Evolutionary conservation across 75 land plant genomes (phyloP).

Genomic region (Chamaecyparis obtusa): DNA sequence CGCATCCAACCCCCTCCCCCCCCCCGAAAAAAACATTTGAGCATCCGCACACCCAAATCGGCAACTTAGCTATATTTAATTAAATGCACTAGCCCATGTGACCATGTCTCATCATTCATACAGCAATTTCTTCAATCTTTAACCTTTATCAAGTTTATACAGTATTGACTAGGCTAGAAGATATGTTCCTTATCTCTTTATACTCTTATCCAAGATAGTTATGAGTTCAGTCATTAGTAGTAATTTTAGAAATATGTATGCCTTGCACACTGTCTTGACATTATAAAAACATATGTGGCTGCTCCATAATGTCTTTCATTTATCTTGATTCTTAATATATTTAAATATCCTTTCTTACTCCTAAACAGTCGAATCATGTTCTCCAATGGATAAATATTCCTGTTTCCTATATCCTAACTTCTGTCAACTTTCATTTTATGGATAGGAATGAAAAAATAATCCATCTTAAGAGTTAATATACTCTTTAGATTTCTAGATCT

Average conservation of each 20-base stretch:
- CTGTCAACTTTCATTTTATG: background rate
- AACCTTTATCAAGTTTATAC: background rate
- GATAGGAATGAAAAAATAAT: background rate
- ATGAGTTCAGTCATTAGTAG: background rate
- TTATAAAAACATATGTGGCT: background rate
- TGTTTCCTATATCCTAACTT: background rate
- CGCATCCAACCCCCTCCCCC: no score
- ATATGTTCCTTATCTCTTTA: background rate
- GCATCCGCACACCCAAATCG: no score
- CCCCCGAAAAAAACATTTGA: no score
- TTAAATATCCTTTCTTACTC: background rate
- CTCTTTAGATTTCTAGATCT: background rate
- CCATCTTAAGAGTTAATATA: background rate
- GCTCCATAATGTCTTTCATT: background rate
- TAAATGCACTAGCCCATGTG: no score
- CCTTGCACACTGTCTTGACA: background rate
- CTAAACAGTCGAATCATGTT: background rate
- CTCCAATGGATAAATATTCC: background rate
- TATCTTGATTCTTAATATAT: no score
- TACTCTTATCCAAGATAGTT: background rate
- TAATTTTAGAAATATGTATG: background rate
- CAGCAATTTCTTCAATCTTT: background rate
- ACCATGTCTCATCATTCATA: background rate
- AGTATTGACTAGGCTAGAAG: background rate
- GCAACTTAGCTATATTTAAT: no score